A percentile compares a stretch with the other conserved stretches of the same genome.
phyloP scores from a whole-genome alignment of 2,329 filamentous ascomycete species.

The Piedraia hortae region DNA sequence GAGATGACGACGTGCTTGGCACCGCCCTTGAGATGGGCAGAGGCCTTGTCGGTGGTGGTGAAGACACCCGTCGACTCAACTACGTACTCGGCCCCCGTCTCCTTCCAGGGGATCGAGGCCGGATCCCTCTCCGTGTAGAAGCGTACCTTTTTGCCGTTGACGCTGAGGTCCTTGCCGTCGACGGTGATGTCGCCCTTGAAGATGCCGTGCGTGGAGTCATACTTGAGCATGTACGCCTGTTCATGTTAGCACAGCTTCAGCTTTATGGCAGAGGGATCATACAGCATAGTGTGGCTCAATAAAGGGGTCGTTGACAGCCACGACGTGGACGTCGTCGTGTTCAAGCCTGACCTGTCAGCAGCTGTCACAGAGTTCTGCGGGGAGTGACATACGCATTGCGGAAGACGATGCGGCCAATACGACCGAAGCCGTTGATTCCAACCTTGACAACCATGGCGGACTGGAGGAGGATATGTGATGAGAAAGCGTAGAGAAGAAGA shows the following conservation, averaged over 20 bases:
- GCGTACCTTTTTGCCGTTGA: constrained; percentile 86
- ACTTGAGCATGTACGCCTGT: constrained; percentile 98
- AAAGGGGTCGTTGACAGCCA: constrained; percentile 98
- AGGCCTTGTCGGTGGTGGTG: constrained; percentile 93
- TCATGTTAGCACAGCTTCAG: not conserved
- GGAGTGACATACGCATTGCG: constrained; percentile 54
- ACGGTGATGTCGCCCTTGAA: constrained; percentile 82
- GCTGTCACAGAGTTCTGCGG: constrained; percentile 2
- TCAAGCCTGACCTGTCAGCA: constrained; percentile 29
- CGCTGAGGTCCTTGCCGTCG: constrained; percentile 42
- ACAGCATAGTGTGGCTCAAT: constrained; percentile 95
- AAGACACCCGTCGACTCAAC: constrained; percentile 97
- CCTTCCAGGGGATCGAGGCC: constrained; percentile 63
- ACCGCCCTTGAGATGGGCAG: constrained; percentile 78
- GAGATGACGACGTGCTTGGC: constrained; percentile 85
- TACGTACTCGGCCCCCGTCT: constrained; percentile 73
- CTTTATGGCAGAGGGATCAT: constrained; percentile 17
- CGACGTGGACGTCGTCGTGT: constrained; percentile 68
- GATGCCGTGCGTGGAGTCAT: constrained; percentile 85
- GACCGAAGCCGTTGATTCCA: constrained; percentile 98
- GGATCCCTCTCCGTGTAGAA: constrained; percentile 91
- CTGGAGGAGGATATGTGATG: no score
- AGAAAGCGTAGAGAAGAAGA: no score
- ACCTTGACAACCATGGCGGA: constrained; percentile 22
- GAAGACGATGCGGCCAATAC: constrained; percentile 97